Conservation (phyloP, 805 yeast genomes). For the Tetrapisispora nanseiensis region DNA sequence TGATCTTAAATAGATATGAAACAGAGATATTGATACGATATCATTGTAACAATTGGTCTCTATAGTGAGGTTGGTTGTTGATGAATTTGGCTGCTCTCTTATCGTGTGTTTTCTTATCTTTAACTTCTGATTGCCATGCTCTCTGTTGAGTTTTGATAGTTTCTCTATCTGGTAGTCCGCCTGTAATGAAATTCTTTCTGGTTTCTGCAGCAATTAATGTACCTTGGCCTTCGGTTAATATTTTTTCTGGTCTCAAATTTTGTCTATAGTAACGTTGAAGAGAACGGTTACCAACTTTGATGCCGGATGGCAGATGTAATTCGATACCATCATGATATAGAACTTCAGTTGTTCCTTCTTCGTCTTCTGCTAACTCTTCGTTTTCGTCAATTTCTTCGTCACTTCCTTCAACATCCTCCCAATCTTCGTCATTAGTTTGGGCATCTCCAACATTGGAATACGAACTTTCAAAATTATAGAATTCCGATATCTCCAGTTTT, state of each 20-base stretch:
- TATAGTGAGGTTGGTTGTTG: conserved; percentile 81
- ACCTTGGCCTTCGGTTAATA: conserved; percentile 65
- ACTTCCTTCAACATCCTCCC: conserved; percentile 30
- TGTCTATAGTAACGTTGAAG: conserved; percentile 73
- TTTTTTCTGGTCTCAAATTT: conserved; percentile 48
- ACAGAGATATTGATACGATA: not conserved
- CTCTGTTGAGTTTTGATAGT: conserved; percentile 43
- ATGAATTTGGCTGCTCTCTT: conserved; percentile 64
- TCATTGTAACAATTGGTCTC: conserved; percentile 61
- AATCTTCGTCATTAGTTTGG: conserved; percentile 9
- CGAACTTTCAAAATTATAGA: conserved; percentile 77
- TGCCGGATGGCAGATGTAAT: conserved; percentile 72
- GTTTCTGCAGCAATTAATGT: conserved; percentile 83
- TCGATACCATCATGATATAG: conserved; percentile 57
- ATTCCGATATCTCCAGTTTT: conserved; percentile 79
- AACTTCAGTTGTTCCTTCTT: conserved; percentile 32
- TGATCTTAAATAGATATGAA: not conserved
- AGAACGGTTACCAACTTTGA: conserved; percentile 79
- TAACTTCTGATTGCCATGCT: conserved; percentile 57
- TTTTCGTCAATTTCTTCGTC: conserved; percentile 21
- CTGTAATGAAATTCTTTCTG: conserved; percentile 33
- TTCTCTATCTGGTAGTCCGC: conserved; percentile 32
- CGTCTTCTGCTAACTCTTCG: conserved; percentile 22
- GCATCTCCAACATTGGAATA: conserved; percentile 30
- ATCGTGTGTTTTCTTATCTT: conserved; percentile 40